A percentile compares a stretch with the other conserved stretches of the same genome.
Conservation (phyloP, 2,329 filamentous ascomycete genomes). For the Orbilia quercus region DNA sequence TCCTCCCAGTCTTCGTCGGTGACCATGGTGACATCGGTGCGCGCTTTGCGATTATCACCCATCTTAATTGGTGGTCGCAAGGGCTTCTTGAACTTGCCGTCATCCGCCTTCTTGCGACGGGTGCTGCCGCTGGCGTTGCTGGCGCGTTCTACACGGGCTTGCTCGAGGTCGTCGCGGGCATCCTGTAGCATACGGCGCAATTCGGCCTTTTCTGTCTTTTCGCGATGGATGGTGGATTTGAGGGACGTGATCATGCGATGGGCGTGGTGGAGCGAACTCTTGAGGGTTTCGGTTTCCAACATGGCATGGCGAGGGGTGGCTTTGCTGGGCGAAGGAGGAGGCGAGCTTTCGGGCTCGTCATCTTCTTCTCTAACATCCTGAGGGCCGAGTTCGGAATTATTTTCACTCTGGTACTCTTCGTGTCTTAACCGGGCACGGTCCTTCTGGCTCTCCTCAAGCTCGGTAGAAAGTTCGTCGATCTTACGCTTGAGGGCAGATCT, state of each 20-base stretch:
- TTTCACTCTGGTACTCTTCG: slow-evolving; percentile 73
- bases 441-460: slow-evolving; percentile 59
- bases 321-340: slow-evolving; percentile 89
- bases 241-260: slow-evolving; percentile 97
- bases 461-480: slow-evolving; percentile 80
- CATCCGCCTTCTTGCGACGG: slow-evolving; percentile 73
- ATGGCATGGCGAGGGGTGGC: slow-evolving; percentile 88
- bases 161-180: slow-evolving; percentile 87
- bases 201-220: slow-evolving; percentile 98
- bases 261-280: slow-evolving; percentile 91
- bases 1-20: slow-evolving; percentile 76
- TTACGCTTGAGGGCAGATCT: slow-evolving; percentile 81
- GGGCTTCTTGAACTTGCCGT: slow-evolving; percentile 81
- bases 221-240: slow-evolving; percentile 92
- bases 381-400: slow-evolving; percentile 72
- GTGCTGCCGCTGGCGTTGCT: slow-evolving; percentile 69
- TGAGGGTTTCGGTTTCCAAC: slow-evolving; percentile 94
- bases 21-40: slow-evolving; percentile 81
- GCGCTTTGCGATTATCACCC: slow-evolving; percentile 77
- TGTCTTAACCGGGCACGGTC: slow-evolving; percentile 72
- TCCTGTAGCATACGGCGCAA: slow-evolving; percentile 95
- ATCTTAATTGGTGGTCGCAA: slow-evolving; percentile 74
- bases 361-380: slow-evolving; percentile 70
- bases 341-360: slow-evolving; percentile 86
- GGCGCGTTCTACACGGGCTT: slow-evolving; percentile 64